Evolutionary conservation across 176 grass and related monocot genomes (phyloP), one percentile per base, ranked within the genome.

Genomic region (Carex pumila): DNA sequence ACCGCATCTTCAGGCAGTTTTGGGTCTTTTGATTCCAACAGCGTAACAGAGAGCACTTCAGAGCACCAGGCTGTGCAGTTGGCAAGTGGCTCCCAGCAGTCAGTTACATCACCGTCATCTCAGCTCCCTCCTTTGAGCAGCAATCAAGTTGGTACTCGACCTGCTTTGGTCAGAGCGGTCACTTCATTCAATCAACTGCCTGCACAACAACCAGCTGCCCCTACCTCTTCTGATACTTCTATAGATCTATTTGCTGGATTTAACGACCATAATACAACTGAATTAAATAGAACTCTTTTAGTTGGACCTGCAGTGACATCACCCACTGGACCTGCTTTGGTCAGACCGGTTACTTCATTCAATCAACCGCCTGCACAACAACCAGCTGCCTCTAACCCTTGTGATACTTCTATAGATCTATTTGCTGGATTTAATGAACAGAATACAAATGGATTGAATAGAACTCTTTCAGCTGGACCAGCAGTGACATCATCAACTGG

Each of bases 1-100:
- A 98, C 89, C 57, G 21, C 78, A 83, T 98, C 96, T 77, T 89
- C 92, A 65, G 91, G 92, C 84, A 98, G 92, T 85, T 91, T 92
- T 86, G 92, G 89, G 87, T 98, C 91, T 14, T 97, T 91, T 79
- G 90, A 92, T 89, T 92, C 88, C 56, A 66, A 80, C 79, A 52
- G 81, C 59, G 19, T 52, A 30, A 58, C 87, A 87, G 89, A 93
- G 85, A 85, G 52, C 71, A 29, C 79, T 61, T 36, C 59, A 65
- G 79, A 86, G 30, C 77, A 78, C 4, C 73, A 57, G 41, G 19
- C 52, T 14, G 49, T 37, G 25, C 87, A 86, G 85, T 86, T 79
- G 86, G 73, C 67, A 81, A 84, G 84, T 78, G 91, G 83, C 31
- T 79, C 65, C 70, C 89, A 86, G 47, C 37, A 56, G 63, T 83